phyloP scores from a whole-genome alignment of 148 eudicot genomes.

The Rhododendron williamsianum region DNA sequence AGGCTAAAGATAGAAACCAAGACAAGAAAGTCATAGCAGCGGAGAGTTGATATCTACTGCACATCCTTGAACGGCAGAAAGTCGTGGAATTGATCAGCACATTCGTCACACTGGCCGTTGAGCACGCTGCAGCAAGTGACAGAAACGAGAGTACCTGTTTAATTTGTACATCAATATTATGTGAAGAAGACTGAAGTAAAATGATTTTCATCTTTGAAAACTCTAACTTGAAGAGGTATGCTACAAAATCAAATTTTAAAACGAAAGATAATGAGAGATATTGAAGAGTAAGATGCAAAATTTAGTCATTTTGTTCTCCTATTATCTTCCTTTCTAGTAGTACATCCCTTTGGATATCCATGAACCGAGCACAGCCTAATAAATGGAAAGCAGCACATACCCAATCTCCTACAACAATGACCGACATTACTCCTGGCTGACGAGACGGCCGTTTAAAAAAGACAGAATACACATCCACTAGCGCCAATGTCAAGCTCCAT shows the following conservation, averaged over 20 bases:
- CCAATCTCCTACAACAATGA: constrained; percentile 77
- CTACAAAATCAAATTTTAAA: background rate
- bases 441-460: constrained; percentile 57
- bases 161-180: background rate
- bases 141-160: constrained; percentile 74
- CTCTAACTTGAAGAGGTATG: background rate
- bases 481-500: constrained; percentile 82
- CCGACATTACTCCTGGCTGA: constrained; percentile 50
- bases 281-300: background rate
- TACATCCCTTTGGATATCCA: background rate
- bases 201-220: background rate
- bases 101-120: constrained; percentile 75
- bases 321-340: background rate
- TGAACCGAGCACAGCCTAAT: background rate
- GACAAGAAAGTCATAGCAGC: constrained; percentile 86
- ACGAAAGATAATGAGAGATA: background rate
- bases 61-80: constrained; percentile 40
- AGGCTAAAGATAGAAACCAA: constrained; percentile 67
- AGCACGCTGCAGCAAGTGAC: constrained; percentile 78
- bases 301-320: background rate
- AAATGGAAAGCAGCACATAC: constrained; percentile 27
- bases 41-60: constrained; percentile 67
- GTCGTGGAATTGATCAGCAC: constrained; percentile 35
- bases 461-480: constrained; percentile 68
- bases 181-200: background rate